These are phyloP conservation scores for Prunus mume DNA, from an alignment of 306 rosid genomes.

Conservation along the genomic window DNA sequence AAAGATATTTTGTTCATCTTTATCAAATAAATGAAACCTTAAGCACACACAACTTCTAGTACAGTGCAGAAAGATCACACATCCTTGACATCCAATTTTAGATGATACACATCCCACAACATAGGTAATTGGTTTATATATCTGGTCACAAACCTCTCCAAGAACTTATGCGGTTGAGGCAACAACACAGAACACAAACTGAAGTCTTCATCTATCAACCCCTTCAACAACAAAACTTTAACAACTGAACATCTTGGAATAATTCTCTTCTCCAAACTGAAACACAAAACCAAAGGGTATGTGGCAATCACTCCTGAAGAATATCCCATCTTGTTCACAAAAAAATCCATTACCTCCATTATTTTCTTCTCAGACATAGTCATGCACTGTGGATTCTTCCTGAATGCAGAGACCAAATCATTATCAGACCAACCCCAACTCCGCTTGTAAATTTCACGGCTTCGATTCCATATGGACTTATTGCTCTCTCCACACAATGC, in stretches of 20 bases:
- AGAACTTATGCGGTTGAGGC: constrained; percentile 5
- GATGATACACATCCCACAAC: constrained; percentile 22
- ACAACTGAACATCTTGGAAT: constrained; percentile 42
- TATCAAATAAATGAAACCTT: too few relatives aligned
- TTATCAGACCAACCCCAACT: constrained; percentile 64
- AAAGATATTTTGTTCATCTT: too few relatives aligned
- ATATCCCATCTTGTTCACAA: constrained; percentile 36
- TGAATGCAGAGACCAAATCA: constrained; percentile 28
- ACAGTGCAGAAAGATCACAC: too few relatives aligned
- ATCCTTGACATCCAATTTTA: constrained; percentile 6
- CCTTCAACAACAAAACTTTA: constrained; percentile 27
- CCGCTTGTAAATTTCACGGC: constrained; percentile 29
- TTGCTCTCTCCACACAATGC: constrained; percentile 16
- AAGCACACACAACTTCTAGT: too few relatives aligned
- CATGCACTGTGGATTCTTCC: constrained; percentile 39
- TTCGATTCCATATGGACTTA: constrained; percentile 38
- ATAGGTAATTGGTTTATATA: constrained; percentile 3
- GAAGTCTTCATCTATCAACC: constrained; percentile 16
- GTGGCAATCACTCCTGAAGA: constrained; percentile 15
- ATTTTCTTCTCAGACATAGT: constrained; percentile 32
- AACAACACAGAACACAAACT: not conserved
- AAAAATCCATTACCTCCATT: constrained; percentile 31
- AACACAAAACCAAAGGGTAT: not conserved
- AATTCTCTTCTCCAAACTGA: constrained; percentile 43
- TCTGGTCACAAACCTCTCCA: constrained; percentile 23